phyloP scores from a whole-genome alignment of 495 filamentous ascomycete genomes.

The Parathielavia appendiculata region DNA sequence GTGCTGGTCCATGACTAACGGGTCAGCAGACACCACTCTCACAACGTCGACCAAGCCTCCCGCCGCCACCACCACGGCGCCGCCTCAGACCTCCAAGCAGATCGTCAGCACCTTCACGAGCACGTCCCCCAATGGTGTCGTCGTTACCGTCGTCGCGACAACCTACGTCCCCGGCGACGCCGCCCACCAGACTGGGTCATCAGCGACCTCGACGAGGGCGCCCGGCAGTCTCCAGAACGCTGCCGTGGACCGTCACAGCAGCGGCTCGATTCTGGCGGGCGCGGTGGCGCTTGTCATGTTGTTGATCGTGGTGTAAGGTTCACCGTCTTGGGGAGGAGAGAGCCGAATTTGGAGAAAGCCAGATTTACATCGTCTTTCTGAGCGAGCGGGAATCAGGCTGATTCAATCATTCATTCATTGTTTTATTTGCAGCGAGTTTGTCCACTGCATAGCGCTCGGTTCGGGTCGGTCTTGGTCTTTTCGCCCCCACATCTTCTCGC shows the following conservation, averaged over 20 bases:
- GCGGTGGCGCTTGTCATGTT: slow-evolving; percentile 27
- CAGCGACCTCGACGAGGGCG: slow-evolving; percentile 17
- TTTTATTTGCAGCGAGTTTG: slow-evolving; percentile 1
- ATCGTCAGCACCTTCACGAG: slow-evolving; percentile 31
- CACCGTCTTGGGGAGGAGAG: not conserved
- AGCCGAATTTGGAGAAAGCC: not conserved
- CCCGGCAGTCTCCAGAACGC: slow-evolving; percentile 36
- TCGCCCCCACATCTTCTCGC: slow-evolving; percentile 7
- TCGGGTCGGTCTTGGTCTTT: slow-evolving; percentile 1
- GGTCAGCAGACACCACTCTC: slow-evolving; percentile 19
- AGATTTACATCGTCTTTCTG: not conserved
- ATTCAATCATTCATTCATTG: slow-evolving; percentile 3
- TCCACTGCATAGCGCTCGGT: slow-evolving; percentile 15
- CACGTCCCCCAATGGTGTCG: slow-evolving; percentile 36
- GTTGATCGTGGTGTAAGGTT: slow-evolving; percentile 1
- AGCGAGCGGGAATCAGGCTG: not conserved
- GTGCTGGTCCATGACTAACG: not conserved
- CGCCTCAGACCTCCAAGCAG: slow-evolving; percentile 18
- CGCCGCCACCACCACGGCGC: slow-evolving; percentile 7
- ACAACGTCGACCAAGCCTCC: slow-evolving; percentile 5
- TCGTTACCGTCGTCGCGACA: slow-evolving; percentile 28
- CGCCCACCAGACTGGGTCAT: slow-evolving; percentile 2
- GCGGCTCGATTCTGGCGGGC: slow-evolving; percentile 26
- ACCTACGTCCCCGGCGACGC: slow-evolving; percentile 26
- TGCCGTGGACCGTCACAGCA: slow-evolving; percentile 17